These are phyloP conservation scores for Kodamaea derodonti DNA, from an alignment of 1,139 yeast genomes.

Conservation along the genomic window DNA sequence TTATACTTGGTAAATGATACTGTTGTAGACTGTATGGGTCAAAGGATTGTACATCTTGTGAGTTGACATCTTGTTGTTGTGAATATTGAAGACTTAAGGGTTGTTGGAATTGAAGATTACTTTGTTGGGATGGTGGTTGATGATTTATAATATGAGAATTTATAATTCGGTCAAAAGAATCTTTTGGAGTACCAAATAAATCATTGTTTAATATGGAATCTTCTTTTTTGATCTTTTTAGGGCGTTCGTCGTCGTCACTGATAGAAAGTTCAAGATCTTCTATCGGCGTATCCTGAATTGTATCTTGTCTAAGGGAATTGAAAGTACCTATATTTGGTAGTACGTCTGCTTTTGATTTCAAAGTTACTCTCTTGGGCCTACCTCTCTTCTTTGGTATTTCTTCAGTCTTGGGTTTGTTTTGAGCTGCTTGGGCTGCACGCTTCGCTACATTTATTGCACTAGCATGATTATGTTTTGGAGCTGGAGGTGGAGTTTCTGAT, in stretches of 20 bases:
- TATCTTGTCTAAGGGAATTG: conserved; percentile 35
- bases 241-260: conserved; percentile 27
- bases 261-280: conserved; percentile 39
- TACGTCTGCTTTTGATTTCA: conserved; percentile 23
- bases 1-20: conserved; percentile 18
- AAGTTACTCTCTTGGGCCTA: conserved; percentile 40
- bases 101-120: conserved; percentile 1
- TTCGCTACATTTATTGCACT: conserved; percentile 50
- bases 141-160: conserved; percentile 9
- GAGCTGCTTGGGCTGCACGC: conserved; percentile 22
- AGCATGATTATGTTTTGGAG: conserved; percentile 81
- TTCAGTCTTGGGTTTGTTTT: conserved; percentile 17
- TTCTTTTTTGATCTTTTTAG: conserved; percentile 13
- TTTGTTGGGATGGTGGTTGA: background rate
- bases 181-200: conserved; percentile 42
- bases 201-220: conserved; percentile 41
- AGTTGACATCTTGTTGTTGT: conserved; percentile 7
- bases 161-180: conserved; percentile 35
- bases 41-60: conserved; percentile 9
- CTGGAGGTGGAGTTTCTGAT: conserved; percentile 70
- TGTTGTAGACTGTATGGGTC: conserved; percentile 21
- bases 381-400: conserved; percentile 45
- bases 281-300: conserved; percentile 30
- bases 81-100: conserved; percentile 3
- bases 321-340: conserved; percentile 30